Conservation (phyloP, 495 filamentous ascomycete species). For the Collariella sp. region DNA sequence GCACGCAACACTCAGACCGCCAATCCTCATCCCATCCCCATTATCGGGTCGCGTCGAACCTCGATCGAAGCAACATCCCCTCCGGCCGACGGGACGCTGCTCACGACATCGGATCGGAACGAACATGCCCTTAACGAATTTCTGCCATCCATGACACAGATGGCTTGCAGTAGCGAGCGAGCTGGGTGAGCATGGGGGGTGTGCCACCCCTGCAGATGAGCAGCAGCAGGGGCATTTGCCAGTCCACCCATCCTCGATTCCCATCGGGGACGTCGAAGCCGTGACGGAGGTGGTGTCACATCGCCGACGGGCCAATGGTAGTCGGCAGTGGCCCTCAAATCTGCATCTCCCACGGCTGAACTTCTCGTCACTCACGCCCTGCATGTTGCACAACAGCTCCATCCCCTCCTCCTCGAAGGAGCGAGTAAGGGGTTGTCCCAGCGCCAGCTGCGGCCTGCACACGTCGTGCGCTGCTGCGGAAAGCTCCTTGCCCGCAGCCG, state of each 20-base stretch:
- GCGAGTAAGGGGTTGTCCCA: not conserved
- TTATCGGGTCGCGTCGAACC: not conserved
- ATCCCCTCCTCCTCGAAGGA: not conserved
- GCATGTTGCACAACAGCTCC: not conserved
- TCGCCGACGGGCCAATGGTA: not conserved
- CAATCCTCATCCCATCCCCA: not conserved
- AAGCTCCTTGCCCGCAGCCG: too few relatives aligned
- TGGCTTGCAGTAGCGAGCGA: not conserved
- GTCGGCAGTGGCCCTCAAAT: not conserved
- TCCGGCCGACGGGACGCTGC: too few relatives aligned
- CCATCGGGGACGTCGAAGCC: not conserved
- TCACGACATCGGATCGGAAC: not conserved
- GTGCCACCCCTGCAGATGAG: not conserved
- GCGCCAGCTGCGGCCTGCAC: not conserved
- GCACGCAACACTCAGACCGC: not conserved
- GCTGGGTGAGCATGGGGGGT: not conserved
- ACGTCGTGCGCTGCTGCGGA: not conserved
- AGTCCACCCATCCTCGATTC: not conserved
- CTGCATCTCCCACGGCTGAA: not conserved
- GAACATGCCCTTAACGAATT: not conserved
- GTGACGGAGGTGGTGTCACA: not conserved
- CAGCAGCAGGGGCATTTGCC: not conserved
- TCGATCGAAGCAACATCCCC: not conserved
- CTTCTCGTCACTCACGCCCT: not conserved
- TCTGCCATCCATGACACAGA: not conserved